A percentile compares a stretch with the other conserved stretches of the same genome.
Conservation (phyloP, 208 protist species). For the Acanthamoeba sp. region DNA sequence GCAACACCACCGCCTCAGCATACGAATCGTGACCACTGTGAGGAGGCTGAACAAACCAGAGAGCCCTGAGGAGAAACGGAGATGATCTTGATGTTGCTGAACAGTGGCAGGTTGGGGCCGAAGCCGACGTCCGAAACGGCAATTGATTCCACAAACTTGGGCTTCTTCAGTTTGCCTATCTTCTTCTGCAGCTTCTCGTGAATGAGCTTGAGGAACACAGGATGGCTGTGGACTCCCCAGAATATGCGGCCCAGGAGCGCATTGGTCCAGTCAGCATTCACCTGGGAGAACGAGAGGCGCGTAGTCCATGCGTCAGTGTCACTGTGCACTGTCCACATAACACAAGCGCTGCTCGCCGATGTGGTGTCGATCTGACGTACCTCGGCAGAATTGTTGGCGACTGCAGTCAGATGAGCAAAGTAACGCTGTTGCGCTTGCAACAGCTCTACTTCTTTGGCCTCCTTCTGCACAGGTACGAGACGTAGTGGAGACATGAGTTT, state of each 20-base stretch:
- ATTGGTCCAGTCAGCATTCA: constrained; percentile 38
- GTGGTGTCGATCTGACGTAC: neutral
- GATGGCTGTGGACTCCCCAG: constrained; percentile 31
- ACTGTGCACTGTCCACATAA: neutral
- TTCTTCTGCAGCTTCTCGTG: constrained; percentile 51
- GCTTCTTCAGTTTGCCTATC: constrained; percentile 31
- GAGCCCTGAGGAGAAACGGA: constrained; percentile 39
- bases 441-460: constrained; percentile 19
- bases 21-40: no score
- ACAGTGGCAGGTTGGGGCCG: constrained; percentile 33
- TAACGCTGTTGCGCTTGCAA: constrained; percentile 1
- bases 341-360: neutral
- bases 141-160: constrained; percentile 49
- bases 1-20: no score
- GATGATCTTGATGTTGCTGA: constrained; percentile 51
- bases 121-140: neutral
- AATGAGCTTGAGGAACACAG: constrained; percentile 7
- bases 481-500: neutral
- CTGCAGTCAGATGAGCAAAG: neutral
- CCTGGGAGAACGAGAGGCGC: neutral
- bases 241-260: constrained; percentile 28
- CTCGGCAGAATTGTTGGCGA: neutral
- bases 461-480: neutral
- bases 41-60: no score
- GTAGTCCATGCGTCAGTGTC: neutral